phyloP scores from a whole-genome alignment of 495 filamentous ascomycete species.

The Hypoxylon fuscum region DNA sequence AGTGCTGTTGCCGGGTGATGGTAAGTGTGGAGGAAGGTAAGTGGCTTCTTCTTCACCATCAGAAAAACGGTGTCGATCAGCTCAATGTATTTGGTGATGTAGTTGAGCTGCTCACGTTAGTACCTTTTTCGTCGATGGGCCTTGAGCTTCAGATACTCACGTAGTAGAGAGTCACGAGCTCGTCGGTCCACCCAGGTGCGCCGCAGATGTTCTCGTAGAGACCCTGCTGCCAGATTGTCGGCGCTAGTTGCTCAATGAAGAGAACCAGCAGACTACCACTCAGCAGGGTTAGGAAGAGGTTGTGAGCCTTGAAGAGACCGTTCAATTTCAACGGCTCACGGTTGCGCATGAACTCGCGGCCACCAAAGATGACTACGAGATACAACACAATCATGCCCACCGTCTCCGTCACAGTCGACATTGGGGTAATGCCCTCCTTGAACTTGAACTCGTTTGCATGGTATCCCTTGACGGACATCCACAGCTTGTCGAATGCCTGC shows the following conservation, averaged over 20 bases:
- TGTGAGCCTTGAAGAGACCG: conserved; percentile 77
- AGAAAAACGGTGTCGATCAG: conserved; percentile 81
- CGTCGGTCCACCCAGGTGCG: conserved; percentile 75
- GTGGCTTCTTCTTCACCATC: conserved; percentile 85
- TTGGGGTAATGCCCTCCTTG: conserved; percentile 67
- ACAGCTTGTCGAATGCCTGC: conserved; percentile 89
- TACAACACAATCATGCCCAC: conserved; percentile 69
- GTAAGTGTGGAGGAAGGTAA: conserved; percentile 85
- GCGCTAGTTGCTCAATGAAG: conserved; percentile 77
- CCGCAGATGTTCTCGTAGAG: conserved; percentile 77
- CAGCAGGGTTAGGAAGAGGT: conserved; percentile 76
- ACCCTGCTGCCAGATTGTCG: conserved; percentile 69
- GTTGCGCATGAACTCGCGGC: conserved; percentile 75
- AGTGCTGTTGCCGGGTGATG: conserved; percentile 84
- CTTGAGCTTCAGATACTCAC: conserved; percentile 55
- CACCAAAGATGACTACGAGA: conserved; percentile 77
- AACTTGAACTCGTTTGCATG: conserved; percentile 74
- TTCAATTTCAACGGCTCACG: conserved; percentile 73
- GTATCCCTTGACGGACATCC: conserved; percentile 74
- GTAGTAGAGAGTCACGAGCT: conserved; percentile 79
- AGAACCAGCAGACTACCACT: conserved; percentile 71
- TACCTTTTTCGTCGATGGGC: conserved; percentile 1
- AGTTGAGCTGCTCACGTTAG: conserved; percentile 71
- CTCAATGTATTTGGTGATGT: conserved; percentile 83
- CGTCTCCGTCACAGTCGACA: conserved; percentile 73